Base-by-base conservation (phyloP, 225 moss, liverwort and hornwort genomes). In the Lunularia cruciata region DNA sequence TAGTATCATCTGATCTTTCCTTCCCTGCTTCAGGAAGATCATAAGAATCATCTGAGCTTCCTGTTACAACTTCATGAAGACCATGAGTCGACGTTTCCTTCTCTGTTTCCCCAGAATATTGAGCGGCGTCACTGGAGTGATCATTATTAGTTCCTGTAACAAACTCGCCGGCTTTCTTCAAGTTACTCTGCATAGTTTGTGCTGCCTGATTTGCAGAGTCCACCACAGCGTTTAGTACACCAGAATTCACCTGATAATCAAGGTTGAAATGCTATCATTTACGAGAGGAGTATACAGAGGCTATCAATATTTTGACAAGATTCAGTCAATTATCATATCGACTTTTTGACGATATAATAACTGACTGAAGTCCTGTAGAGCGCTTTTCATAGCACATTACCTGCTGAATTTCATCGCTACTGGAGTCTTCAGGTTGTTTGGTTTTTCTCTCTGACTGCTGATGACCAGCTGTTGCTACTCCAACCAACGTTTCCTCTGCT, bases 201-300 rank as follows among this genome's bases (percentile, higher is more conserved):
- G 59, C 37, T 20, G 36, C 59, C n/a, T 37, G 36, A 60, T 20
- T 37, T 18, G 59, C 59, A 5, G 59, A 35, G 59, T 60, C 37
- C 20, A 16, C 16, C 7, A 60, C 37, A 20, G 36, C 59, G 3
- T 36, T 36, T 7, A 60, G 37, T 19, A 37, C 59, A 16, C 56
- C 31, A 57, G 12, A 57, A 1, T 15, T 57, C 30, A 57, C 31
- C 56, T 16, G 12, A 43, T 16, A 43, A 43, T 10, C 43, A 7
- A 57, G 37, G 15, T 22, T 8, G 8, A 36, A 60, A 19, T 33
- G 31, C 35, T 58, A 3, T 19, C 6, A 40, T 40, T 40, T 13
- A 40, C 8, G 13, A 40, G 8, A 6, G 40, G 40, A 6, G 40
- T 40, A 13, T 13, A 40, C 40, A 40, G 8, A 40, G 6, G 40